Evolutionary conservation across 129 eudicot species (phyloP).

Genomic region (Tagetes erecta): DNA sequence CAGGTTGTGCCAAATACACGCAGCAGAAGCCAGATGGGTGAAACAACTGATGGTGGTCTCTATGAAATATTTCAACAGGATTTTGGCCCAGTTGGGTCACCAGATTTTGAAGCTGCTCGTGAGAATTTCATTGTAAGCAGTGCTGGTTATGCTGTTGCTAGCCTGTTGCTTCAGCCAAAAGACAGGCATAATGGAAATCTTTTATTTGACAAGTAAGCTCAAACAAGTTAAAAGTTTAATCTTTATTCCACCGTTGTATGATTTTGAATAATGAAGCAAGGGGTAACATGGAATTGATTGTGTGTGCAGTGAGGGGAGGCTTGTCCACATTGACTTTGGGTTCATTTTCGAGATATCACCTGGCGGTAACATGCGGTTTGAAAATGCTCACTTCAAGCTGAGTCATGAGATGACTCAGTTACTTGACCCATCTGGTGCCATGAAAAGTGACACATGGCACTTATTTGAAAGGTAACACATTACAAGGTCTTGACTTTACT

Average conservation of each 20-base stretch:
- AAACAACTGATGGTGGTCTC: conserved; percentile 96
- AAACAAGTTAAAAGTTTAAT: neutral
- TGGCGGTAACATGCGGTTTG: conserved; percentile 97
- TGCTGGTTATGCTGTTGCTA: conserved; percentile 99
- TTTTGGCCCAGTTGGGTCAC: conserved; percentile 90
- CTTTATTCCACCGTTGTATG: neutral
- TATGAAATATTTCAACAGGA: conserved; percentile 99
- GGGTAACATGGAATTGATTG: conserved; percentile 20
- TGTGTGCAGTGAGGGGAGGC: conserved; percentile 82
- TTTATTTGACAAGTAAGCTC: conserved; percentile 77
- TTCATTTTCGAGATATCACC: conserved; percentile 97
- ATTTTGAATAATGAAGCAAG: conserved; percentile 8
- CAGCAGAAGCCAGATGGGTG: conserved; percentile 99
- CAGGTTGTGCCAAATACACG: conserved; percentile 98
- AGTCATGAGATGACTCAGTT: conserved; percentile 99
- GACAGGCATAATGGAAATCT: conserved; percentile 99
- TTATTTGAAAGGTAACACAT: conserved; percentile 72
- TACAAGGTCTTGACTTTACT: conserved; percentile 9
- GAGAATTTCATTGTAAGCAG: conserved; percentile 90
- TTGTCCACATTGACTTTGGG: conserved; percentile 97
- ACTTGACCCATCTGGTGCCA: conserved; percentile 95
- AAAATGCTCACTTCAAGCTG: conserved; percentile 95
- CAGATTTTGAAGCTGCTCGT: conserved; percentile 91
- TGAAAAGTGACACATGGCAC: conserved; percentile 97
- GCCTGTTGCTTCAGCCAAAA: conserved; percentile 95